These are phyloP conservation scores for Xylariales sp. DNA, from an alignment of 2,329 filamentous ascomycete genomes.

Conservation along the genomic window DNA sequence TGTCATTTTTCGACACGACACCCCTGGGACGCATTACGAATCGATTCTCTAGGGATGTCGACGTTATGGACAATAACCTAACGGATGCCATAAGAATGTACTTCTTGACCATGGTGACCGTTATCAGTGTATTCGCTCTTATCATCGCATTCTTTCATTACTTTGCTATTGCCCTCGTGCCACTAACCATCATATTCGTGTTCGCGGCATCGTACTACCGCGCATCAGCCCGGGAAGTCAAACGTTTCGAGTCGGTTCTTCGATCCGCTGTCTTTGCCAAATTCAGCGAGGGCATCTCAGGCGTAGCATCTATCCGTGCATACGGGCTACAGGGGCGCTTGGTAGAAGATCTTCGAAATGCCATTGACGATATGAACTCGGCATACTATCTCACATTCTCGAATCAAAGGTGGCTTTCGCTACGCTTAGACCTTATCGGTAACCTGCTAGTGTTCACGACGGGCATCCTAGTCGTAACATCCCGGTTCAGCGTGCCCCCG, in stretches of 20 bases:
- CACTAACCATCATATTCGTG: conserved; percentile 80
- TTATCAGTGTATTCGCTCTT: conserved; percentile 84
- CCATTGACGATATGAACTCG: conserved; percentile 91
- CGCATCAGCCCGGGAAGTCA: conserved; percentile 90
- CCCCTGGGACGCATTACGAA: conserved; percentile 96
- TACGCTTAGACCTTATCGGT: conserved; percentile 86
- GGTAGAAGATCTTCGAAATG: conserved; percentile 71
- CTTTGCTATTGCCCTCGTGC: conserved; percentile 73
- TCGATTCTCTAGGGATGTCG: conserved; percentile 93
- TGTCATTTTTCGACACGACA: conserved; percentile 97
- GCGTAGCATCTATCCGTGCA: conserved; percentile 86
- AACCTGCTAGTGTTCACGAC: conserved; percentile 87
- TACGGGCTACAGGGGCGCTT: conserved; percentile 87
- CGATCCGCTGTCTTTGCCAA: conserved; percentile 90
- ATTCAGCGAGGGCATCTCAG: conserved; percentile 88
- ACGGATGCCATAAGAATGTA: conserved; percentile 94
- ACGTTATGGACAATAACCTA: conserved; percentile 94
- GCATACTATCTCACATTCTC: conserved; percentile 96
- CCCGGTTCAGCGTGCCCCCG: conserved; percentile 84
- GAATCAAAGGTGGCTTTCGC: conserved; percentile 92
- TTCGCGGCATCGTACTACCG: conserved; percentile 90
- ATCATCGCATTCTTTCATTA: conserved; percentile 97
- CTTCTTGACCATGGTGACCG: conserved; percentile 84
- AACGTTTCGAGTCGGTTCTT: conserved; percentile 90
- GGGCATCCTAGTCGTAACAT: conserved; percentile 91